Evolutionary conservation across 805 yeast species (phyloP).

Genomic region (Yarrowia sp.): DNA sequence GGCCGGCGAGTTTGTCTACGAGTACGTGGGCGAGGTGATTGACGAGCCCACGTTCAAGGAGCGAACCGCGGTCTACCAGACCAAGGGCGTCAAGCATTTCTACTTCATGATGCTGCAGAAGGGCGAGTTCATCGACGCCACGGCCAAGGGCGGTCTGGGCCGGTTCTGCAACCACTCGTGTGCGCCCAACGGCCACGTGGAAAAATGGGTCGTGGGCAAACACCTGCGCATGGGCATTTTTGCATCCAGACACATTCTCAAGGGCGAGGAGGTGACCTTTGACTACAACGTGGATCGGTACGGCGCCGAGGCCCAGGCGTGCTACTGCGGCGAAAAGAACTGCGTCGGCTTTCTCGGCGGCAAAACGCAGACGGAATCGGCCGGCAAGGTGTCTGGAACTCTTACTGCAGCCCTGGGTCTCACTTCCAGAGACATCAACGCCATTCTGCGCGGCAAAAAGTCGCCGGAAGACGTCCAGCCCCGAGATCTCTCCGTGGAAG

Average conservation of each 20-base stretch:
- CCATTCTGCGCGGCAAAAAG: conserved; percentile 54
- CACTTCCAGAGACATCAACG: conserved; percentile 64
- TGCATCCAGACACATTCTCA: conserved; percentile 71
- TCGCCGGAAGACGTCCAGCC: conserved; percentile 62
- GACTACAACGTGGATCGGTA: conserved; percentile 95
- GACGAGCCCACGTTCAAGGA: conserved; percentile 76
- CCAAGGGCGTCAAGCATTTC: conserved; percentile 74
- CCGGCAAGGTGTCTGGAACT: conserved; percentile 79
- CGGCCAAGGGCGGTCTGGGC: conserved; percentile 84
- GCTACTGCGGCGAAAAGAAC: conserved; percentile 91
- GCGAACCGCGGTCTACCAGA: conserved; percentile 77
- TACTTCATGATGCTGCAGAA: conserved; percentile 96
- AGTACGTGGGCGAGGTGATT: conserved; percentile 93
- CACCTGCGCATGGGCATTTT: conserved; percentile 94
- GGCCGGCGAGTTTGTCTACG: conserved; percentile 79
- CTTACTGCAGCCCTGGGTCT: conserved; percentile 88
- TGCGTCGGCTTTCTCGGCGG: conserved; percentile 96
- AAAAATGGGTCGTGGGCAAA: conserved; percentile 95
- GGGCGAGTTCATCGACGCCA: conserved; percentile 94
- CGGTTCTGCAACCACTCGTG: conserved; percentile 96
- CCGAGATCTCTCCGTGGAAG: conserved; percentile 54
- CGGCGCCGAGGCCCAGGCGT: conserved; percentile 92
- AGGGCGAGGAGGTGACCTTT: conserved; percentile 90
- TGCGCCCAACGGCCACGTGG: conserved; percentile 91
- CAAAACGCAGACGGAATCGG: conserved; percentile 93